A percentile compares a stretch with the other conserved stretches of the same genome.
These are phyloP conservation scores for Zychaea mexicana DNA, from an alignment of 371 early-diverging fungal genomes.

Conservation along the genomic window DNA sequence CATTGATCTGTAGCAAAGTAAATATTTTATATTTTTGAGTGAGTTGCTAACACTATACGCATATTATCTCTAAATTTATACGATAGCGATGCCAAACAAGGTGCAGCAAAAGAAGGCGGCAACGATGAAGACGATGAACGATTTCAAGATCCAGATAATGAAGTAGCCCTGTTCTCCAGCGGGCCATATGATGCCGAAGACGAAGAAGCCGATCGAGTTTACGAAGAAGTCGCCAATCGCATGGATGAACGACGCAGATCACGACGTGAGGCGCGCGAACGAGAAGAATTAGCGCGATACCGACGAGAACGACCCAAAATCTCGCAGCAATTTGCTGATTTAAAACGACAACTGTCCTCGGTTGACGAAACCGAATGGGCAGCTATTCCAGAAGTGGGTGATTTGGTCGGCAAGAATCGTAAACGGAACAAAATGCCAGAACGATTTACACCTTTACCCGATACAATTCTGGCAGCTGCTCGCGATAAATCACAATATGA, in stretches of 20 bases:
- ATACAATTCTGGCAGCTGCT: slow-evolving; percentile 76
- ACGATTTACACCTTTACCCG: slow-evolving; percentile 83
- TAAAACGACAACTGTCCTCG: slow-evolving; percentile 80
- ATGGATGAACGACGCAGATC: slow-evolving; percentile 89
- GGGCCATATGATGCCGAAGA: slow-evolving; percentile 95
- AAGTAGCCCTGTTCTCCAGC: slow-evolving; percentile 86
- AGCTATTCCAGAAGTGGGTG: slow-evolving; percentile 90
- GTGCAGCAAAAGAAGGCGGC: slow-evolving; percentile 42
- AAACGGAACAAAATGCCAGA: slow-evolving; percentile 69
- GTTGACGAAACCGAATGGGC: slow-evolving; percentile 91
- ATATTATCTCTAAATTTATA: no score
- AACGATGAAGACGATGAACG: slow-evolving; percentile 75
- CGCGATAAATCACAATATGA: slow-evolving; percentile 57
- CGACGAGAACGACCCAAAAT: slow-evolving; percentile 70
- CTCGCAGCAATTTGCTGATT: slow-evolving; percentile 89
- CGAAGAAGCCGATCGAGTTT: slow-evolving; percentile 96
- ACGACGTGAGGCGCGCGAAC: slow-evolving; percentile 70
- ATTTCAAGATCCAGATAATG: slow-evolving; percentile 94
- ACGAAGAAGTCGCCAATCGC: slow-evolving; percentile 85
- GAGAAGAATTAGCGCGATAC: slow-evolving; percentile 56
- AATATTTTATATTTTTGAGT: no score
- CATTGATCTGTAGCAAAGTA: not conserved
- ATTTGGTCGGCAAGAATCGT: slow-evolving; percentile 82
- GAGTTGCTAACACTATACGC: not conserved
- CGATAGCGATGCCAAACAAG: slow-evolving; percentile 44